Conservation (phyloP, 805 yeast genomes). For the Ogataea methanolica region DNA sequence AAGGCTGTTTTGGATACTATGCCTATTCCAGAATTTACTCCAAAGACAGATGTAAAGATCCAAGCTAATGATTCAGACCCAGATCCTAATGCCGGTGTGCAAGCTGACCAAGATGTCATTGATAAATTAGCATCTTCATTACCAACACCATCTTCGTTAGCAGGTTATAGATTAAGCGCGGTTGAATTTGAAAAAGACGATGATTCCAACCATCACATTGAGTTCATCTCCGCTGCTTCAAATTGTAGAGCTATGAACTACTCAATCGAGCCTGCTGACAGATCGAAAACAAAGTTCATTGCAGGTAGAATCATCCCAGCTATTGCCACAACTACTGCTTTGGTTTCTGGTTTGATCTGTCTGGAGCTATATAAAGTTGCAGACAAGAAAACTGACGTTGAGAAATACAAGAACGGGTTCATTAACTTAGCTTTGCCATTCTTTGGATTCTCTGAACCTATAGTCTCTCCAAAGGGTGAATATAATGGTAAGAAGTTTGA, state of each 20-base stretch:
- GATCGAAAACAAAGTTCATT: slow-evolving; percentile 87
- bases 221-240: slow-evolving; percentile 92
- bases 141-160: slow-evolving; percentile 85
- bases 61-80: slow-evolving; percentile 86
- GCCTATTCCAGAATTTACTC: slow-evolving; percentile 61
- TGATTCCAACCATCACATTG: slow-evolving; percentile 93
- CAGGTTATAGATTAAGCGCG: slow-evolving; percentile 83
- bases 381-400: slow-evolving; percentile 68
- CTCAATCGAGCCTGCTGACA: slow-evolving; percentile 82
- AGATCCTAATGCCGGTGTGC: slow-evolving; percentile 63
- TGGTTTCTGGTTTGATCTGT: slow-evolving; percentile 92
- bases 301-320: slow-evolving; percentile 99
- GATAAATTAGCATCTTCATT: slow-evolving; percentile 66
- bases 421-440: slow-evolving; percentile 91
- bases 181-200: slow-evolving; percentile 98
- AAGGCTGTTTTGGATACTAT: slow-evolving; percentile 46
- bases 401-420: slow-evolving; percentile 88
- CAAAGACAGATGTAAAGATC: slow-evolving; percentile 71
- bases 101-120: slow-evolving; percentile 58
- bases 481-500: slow-evolving; percentile 79
- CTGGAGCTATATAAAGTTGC: slow-evolving; percentile 88
- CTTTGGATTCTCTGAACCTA: slow-evolving; percentile 95
- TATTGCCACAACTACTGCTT: slow-evolving; percentile 97
- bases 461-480: slow-evolving; percentile 75
- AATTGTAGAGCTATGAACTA: slow-evolving; percentile 94